Percentiles rank a stretch among this genome's conserved stretches.
These are phyloP conservation scores for Cicer yamashitae DNA, from an alignment of 306 rosid genomes.

Conservation along the genomic window DNA sequence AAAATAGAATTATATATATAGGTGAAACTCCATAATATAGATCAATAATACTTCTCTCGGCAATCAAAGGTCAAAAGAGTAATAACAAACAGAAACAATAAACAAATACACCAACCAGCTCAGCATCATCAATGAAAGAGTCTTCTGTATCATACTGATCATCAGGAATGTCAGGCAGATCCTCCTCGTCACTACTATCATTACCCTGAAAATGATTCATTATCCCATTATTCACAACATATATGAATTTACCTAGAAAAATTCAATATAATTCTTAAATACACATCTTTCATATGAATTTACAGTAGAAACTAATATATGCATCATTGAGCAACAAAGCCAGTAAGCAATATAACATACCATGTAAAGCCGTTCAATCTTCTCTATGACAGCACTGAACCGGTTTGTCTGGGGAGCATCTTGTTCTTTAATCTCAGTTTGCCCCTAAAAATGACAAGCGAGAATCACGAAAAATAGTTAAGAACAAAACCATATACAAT, in stretches of 20 bases:
- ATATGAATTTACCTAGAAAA: constrained; percentile 20
- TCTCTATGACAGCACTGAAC: constrained; percentile 96
- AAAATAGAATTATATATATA: constrained; percentile 14
- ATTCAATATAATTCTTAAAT: constrained; percentile 15
- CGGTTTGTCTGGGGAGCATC: constrained; percentile 82
- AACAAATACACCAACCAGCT: constrained; percentile 74
- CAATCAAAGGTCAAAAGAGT: constrained; percentile 37
- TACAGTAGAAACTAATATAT: constrained; percentile 22
- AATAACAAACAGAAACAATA: constrained; percentile 36
- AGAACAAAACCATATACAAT: constrained; percentile 35
- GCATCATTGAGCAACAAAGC: constrained; percentile 12
- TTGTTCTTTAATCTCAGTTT: constrained; percentile 63
- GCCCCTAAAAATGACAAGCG: constrained; percentile 59
- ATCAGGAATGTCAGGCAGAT: constrained; percentile 74
- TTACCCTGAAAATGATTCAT: constrained; percentile 71
- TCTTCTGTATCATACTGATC: constrained; percentile 99
- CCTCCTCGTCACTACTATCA: constrained; percentile 94
- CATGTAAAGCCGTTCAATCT: constrained; percentile 95
- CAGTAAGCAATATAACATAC: constrained; percentile 47
- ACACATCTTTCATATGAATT: constrained; percentile 37
- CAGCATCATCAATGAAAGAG: constrained; percentile 95
- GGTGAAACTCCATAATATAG: constrained; percentile 22
- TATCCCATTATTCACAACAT: constrained; percentile 37
- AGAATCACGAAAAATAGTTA: constrained; percentile 26
- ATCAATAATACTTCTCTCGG: constrained; percentile 34